phyloP scores from a whole-genome alignment of 768 basidiomycete genomes.

The Mycena filopes region DNA sequence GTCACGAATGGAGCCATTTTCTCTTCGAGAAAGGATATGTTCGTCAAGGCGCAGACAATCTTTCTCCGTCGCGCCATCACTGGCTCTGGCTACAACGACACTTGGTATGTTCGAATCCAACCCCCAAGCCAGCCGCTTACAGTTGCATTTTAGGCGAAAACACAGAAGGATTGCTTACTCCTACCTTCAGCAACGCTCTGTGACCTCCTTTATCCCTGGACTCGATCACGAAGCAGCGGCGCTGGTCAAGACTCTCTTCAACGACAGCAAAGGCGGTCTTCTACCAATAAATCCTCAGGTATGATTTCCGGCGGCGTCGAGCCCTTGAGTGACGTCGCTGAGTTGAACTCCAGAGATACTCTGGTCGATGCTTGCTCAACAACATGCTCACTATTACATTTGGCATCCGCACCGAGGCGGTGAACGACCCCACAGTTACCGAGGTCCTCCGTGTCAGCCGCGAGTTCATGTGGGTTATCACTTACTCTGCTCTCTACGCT shows the following conservation, averaged over 20 bases:
- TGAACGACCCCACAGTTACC: not conserved
- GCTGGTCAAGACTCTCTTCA: not conserved
- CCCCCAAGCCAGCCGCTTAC: too few relatives aligned
- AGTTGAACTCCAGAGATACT: not conserved
- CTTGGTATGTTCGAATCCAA: constrained; percentile 42
- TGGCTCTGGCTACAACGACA: constrained; percentile 54
- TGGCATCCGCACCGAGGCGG: not conserved
- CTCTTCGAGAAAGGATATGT: constrained; percentile 58
- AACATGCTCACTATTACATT: not conserved
- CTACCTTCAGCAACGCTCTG: constrained; percentile 38
- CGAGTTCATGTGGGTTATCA: not conserved
- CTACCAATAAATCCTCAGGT: not conserved
- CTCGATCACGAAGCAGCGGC: not conserved
- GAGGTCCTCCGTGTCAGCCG: not conserved
- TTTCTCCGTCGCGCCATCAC: constrained; percentile 57
- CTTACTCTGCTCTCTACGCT: not conserved
- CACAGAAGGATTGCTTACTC: constrained; percentile 53
- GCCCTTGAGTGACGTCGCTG: too few relatives aligned
- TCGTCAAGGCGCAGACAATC: constrained; percentile 57
- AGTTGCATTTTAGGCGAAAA: constrained; percentile 47
- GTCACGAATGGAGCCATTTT: constrained; percentile 57
- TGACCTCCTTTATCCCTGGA: not conserved
- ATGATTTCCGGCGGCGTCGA: too few relatives aligned
- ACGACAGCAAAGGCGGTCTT: not conserved
- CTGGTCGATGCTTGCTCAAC: not conserved